Percentiles rank a stretch among this genome's conserved stretches.
These are phyloP conservation scores for Seiridium cupressi DNA, from an alignment of 2,329 filamentous ascomycete genomes.

Conservation along the genomic window DNA sequence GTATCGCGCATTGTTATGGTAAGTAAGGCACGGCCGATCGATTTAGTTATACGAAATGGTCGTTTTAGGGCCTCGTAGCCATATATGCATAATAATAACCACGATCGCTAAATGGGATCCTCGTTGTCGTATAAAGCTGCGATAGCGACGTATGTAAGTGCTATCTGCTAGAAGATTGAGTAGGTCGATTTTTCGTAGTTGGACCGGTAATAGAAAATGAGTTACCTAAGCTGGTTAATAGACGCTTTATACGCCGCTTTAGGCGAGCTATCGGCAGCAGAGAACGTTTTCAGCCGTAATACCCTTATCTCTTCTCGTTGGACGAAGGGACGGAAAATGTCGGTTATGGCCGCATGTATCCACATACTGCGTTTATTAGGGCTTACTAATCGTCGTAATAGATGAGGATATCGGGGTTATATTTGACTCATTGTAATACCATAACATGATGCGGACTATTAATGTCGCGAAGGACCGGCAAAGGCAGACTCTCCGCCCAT, in stretches of 20 bases:
- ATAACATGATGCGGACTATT: conserved; percentile 30
- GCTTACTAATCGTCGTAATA: too few species aligned
- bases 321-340: conserved; percentile 32
- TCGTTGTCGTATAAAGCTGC: conserved; percentile 28
- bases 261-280: conserved; percentile 24
- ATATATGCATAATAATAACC: conserved; percentile 36
- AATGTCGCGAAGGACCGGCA: conserved; percentile 20
- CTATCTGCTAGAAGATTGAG: conserved; percentile 39
- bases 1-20: conserved; percentile 33
- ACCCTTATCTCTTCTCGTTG: background rate
- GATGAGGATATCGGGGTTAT: background rate
- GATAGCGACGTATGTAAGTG: conserved; percentile 36
- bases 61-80: conserved; percentile 33
- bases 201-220: conserved; percentile 33
- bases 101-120: conserved; percentile 30
- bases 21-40: conserved; percentile 31
- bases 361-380: conserved; percentile 28
- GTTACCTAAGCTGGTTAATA: conserved; percentile 33
- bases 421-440: conserved; percentile 31
- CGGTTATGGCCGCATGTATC: conserved; percentile 35
- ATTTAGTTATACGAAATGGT: conserved; percentile 33
- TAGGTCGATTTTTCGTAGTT: conserved; percentile 30
- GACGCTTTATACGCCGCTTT: conserved; percentile 32
- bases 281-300: conserved; percentile 27
- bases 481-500: conserved; percentile 33